These are phyloP conservation scores for Emergomyces orientalis DNA, from an alignment of 2,329 filamentous ascomycete genomes.

Conservation along the genomic window DNA sequence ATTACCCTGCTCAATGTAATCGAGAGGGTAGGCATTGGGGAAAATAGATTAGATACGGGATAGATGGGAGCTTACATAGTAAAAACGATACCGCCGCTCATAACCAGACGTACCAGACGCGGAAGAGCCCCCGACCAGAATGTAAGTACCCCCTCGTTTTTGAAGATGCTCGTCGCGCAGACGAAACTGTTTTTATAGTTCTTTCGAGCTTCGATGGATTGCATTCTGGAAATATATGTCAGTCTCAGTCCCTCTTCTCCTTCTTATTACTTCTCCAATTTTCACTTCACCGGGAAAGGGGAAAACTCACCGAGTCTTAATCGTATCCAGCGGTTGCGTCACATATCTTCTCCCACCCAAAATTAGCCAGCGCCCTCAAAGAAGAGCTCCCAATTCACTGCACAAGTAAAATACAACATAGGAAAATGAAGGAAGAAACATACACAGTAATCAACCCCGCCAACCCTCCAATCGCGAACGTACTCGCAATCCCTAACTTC, in stretches of 20 bases:
- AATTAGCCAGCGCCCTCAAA: background rate
- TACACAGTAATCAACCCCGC: conserved; percentile 88
- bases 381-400: background rate
- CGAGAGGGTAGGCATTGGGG: background rate
- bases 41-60: conserved; percentile 12
- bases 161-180: conserved; percentile 75
- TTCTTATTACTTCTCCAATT: background rate
- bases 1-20: background rate
- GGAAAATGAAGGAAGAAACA: conserved; percentile 26
- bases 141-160: conserved; percentile 77
- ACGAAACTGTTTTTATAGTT: conserved; percentile 81
- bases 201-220: conserved; percentile 75
- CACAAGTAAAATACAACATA: background rate
- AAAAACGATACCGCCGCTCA: conserved; percentile 96
- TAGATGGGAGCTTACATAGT: conserved; percentile 55
- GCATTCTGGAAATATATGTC: conserved; percentile 57
- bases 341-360: conserved; percentile 32
- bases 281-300: conserved; percentile 5
- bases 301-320: conserved; percentile 63
- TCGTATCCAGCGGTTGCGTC: conserved; percentile 70
- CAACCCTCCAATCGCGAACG: conserved; percentile 81
- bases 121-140: conserved; percentile 93
- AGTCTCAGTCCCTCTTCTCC: background rate
- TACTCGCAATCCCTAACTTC: conserved; percentile 78
- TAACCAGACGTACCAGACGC: conserved; percentile 68